phyloP scores from a whole-genome alignment of 345 rosid species.

The Streptanthus diversifolius region DNA sequence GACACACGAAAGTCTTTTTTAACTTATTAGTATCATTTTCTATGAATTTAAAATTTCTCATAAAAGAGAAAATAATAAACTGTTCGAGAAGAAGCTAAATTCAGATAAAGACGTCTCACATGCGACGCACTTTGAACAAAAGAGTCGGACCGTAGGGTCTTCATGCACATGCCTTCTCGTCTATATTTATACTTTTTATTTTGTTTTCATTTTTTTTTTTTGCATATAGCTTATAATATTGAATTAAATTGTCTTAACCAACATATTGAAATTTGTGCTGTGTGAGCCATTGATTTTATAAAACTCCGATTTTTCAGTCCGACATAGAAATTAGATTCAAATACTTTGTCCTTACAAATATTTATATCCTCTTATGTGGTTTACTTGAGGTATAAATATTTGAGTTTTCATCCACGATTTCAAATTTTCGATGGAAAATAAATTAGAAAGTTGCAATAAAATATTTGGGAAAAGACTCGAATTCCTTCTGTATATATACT shows the following conservation, averaged over 20 bases:
- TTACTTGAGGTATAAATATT: too few relatives aligned
- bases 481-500: too few relatives aligned
- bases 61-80: background rate
- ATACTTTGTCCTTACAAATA: too few relatives aligned
- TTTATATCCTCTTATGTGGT: background rate
- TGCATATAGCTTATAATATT: slow-evolving; percentile 21
- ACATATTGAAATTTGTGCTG: background rate
- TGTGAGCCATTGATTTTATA: background rate
- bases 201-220: slow-evolving; percentile 7
- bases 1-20: slow-evolving; percentile 21
- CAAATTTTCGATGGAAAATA: background rate
- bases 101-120: slow-evolving; percentile 36
- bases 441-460: background rate
- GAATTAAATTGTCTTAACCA: background rate
- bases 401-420: background rate
- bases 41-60: background rate
- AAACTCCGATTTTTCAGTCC: background rate
- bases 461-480: background rate
- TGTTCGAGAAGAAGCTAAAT: slow-evolving; percentile 32
- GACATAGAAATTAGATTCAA: background rate
- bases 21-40: slow-evolving; percentile 15
- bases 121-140: slow-evolving; percentile 35
- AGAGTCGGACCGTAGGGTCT: slow-evolving; percentile 39
- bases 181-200: background rate
- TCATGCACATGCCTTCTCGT: slow-evolving; percentile 39